Base-by-base conservation (phyloP, 2,329 filamentous ascomycete genomes). In the Colletotrichum navitas region DNA sequence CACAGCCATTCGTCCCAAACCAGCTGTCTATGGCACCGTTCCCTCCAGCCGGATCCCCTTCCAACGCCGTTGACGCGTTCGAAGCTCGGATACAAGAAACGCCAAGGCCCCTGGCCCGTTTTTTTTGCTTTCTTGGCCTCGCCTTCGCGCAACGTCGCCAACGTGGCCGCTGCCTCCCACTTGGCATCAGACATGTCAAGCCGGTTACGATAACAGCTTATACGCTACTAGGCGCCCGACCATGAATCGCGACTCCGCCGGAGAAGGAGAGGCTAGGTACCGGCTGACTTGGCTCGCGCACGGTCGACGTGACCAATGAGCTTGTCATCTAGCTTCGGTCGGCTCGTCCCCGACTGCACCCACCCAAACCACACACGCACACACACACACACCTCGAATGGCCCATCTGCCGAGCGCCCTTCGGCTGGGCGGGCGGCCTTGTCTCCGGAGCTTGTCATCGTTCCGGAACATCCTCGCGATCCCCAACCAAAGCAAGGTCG, bases 1-100 rank as follows among this genome's bases (percentile, higher is more conserved):
- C 41, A 51, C 60, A 12, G 24, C 24, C 43, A 29, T 54, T 60
- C 45, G 66, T 36, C 11, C 63, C 65, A 43, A 39, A 41, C 11
- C 26, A 54, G 18, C 43, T 2, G 32, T 7, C 39, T 45, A 54
- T 55, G 60, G 4, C 14, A 43, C n/a, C n/a, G 26, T 56, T 58
- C 18, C 26, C 24, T 60, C 47, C 49, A 29, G 32, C n/a, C 7
- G 41, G 58, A 58, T 47, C 45, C 58, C 65, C 18, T 24, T 34
- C 39, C 54, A 34, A 64, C 32, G 36, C 14, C 43, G 16, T 11
- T 55, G 24, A 49, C 63, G 54, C 26, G 39, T 45, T 29, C 36
- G 45, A 72, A 72, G 60, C 65, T 64, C 54, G 49, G 49, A 49
- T 61, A 64, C 59, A 72, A 72, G 65, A 64, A 64, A 72, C n/a